Percentiles rank a stretch among this genome's conserved stretches.
Evolutionary conservation across 805 yeast species (phyloP).

Genomic region (Saccharomycopsis babjevae): DNA sequence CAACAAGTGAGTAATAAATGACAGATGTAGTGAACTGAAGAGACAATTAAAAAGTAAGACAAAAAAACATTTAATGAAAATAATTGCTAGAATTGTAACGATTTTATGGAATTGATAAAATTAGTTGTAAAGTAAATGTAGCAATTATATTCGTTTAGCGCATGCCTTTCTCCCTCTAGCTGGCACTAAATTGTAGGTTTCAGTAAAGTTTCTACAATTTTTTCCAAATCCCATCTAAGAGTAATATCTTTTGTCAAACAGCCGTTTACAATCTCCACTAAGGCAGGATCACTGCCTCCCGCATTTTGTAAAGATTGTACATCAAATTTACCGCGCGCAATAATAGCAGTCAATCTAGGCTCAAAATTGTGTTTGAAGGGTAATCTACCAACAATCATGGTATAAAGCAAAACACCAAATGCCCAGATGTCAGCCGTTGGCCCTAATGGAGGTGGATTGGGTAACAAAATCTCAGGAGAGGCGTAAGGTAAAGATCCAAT

Average conservation of each 20-base stretch:
- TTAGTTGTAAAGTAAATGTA: background rate
- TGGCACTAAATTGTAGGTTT: background rate
- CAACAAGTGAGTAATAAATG: background rate
- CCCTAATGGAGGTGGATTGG: slow-evolving; percentile 49
- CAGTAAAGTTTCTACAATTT: slow-evolving; percentile 6
- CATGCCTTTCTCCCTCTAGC: background rate
- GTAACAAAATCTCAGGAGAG: slow-evolving; percentile 68
- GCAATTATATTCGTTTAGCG: no score
- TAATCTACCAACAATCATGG: slow-evolving; percentile 61
- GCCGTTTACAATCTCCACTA: slow-evolving; percentile 35
- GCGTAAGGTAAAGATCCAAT: slow-evolving; percentile 92
- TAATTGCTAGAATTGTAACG: background rate
- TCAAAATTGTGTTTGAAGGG: slow-evolving; percentile 83
- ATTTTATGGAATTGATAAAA: background rate
- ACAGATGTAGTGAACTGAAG: background rate
- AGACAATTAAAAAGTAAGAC: background rate
- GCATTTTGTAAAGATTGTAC: slow-evolving; percentile 34
- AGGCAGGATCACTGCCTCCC: slow-evolving; percentile 24
- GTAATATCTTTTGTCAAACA: slow-evolving; percentile 44
- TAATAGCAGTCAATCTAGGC: slow-evolving; percentile 66
- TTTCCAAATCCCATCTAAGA: slow-evolving; percentile 41
- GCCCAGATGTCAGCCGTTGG: slow-evolving; percentile 87
- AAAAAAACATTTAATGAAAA: background rate
- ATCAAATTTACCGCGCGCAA: slow-evolving; percentile 56
- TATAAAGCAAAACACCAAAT: slow-evolving; percentile 65